Base-by-base conservation (phyloP, 2,329 filamentous ascomycete genomes). In the Cytospora piceicola region DNA sequence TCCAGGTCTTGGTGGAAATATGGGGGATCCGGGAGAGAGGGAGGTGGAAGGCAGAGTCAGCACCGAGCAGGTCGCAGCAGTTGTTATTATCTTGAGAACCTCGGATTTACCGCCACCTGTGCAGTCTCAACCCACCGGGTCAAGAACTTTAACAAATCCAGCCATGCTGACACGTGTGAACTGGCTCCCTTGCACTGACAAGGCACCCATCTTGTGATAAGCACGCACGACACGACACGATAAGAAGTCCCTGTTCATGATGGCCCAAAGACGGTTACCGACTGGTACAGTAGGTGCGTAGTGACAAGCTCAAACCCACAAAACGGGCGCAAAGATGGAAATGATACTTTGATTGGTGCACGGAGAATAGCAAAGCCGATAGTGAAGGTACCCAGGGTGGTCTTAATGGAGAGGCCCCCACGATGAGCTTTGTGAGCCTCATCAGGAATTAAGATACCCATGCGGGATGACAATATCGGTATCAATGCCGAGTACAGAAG, bases 111-210 rank as follows among this genome's bases (percentile, higher is more conserved):
- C 54, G 29, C 61, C 56, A 51, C 11, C 34, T 36, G 14, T 36
- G 34, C 34, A 3, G 49, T 39, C 52, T 63, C 39, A 63, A 32
- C 39, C 56, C 30, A 12, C 39, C 53, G 53, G 39, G 53, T 51
- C 39, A 11, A 49, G n/a, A 20, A 49, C 46, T 49, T 65, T 36
- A 29, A 22, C 29, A 20, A 54, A 60, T 55, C 66, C 66, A 65
- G 30, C 60, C 55, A 65, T 63, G 34, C 60, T 65, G 55, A 64
- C 66, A 59, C 66, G 55, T 65, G 63, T 58, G 63, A 52, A 56
- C 62, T 17, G 11, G 9, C 29, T 58, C 42, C 56, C 49, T 57
- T 60, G 56, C 63, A 65, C 39, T 32, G 57, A 59, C 64, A 57
- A 60, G 54, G 51, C 36, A 59, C 36, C 63, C 36, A 62, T 63